These are phyloP conservation scores for Adansonia digitata DNA, from an alignment of 345 rosid species.

Conservation along the genomic window DNA sequence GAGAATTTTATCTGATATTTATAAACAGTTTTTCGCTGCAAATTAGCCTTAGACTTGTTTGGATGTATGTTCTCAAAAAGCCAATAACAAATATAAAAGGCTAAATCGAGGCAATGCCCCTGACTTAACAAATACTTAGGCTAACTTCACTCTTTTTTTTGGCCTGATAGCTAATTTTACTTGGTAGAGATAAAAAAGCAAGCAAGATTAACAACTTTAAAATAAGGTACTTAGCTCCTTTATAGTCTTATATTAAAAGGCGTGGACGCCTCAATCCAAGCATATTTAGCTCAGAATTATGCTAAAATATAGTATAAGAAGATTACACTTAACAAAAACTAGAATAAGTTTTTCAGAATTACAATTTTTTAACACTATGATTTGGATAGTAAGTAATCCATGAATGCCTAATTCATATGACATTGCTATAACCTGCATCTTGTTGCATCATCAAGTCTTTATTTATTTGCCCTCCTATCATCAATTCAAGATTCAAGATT, in stretches of 20 bases:
- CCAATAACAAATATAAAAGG: background rate
- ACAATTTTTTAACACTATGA: background rate
- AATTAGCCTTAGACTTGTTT: too few species aligned
- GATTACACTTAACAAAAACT: background rate
- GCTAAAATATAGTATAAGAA: background rate
- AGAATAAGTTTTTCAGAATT: background rate
- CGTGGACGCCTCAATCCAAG: background rate
- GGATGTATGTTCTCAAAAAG: background rate
- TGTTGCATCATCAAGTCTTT: too few species aligned
- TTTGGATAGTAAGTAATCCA: background rate
- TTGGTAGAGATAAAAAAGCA: background rate
- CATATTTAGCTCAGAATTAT: background rate
- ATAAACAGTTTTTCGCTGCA: background rate
- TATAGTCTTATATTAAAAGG: too few species aligned
- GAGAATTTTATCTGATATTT: background rate
- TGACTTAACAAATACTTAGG: too few species aligned
- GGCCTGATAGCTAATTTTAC: too few species aligned
- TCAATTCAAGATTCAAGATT: background rate
- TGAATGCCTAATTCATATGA: background rate
- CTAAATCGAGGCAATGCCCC: too few species aligned
- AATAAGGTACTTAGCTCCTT: too few species aligned
- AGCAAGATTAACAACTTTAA: background rate
- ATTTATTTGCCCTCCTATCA: too few species aligned
- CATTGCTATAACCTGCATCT: background rate
- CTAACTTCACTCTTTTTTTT: background rate